Evolutionary conservation across 176 grass and related monocot genomes (phyloP), one percentile per base, ranked within the genome.

Genomic region (Poa pratensis): DNA sequence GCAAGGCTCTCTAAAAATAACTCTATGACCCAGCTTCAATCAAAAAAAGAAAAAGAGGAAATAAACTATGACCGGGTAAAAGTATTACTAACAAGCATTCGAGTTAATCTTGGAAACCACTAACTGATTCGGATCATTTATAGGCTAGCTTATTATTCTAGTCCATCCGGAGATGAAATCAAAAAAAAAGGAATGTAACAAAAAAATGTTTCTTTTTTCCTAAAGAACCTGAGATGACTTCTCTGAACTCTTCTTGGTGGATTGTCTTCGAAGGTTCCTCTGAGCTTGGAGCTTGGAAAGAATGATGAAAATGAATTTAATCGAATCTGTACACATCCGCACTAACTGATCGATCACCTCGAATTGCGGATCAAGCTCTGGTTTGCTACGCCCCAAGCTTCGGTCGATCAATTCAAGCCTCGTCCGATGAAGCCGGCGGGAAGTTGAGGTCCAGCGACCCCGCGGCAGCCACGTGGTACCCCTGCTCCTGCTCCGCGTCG

Each of bases 401-500:
- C 54, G 80, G 26, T 46, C 76, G 23, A 5, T 80, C 78, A 13
- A 46, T 46, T 46, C 45, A 80, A 0, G 84, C 76, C 51, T 92
- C 88, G 24, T 95, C 80, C 34, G 69, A 37, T 16, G 83, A 32
- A 40, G 88, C 86, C 52, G 88, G 93, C 58, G 88, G 88, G 74
- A 88, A 82, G 86, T 95, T 95, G 86, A 95, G 93, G 82, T 95
- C 88, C 60, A 90, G 79, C 52, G 83, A 92, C 59, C 73, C 67
- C 13, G 43, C 75, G 15, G 40, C 39, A 6, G 26, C 67, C 51
- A 58, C 28, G 5, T 81, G 6, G 37, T 51, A 75, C 71, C 69
- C 40, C 77, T 83, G 52, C 86, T 59, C 70, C 30, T 65, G 57
- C 35, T 85, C 74, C 37, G 20, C 82, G 7, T 48, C 24, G 26